phyloP scores from a whole-genome alignment of 176 grass and related monocot genomes.

The Oryza glaberrima region DNA sequence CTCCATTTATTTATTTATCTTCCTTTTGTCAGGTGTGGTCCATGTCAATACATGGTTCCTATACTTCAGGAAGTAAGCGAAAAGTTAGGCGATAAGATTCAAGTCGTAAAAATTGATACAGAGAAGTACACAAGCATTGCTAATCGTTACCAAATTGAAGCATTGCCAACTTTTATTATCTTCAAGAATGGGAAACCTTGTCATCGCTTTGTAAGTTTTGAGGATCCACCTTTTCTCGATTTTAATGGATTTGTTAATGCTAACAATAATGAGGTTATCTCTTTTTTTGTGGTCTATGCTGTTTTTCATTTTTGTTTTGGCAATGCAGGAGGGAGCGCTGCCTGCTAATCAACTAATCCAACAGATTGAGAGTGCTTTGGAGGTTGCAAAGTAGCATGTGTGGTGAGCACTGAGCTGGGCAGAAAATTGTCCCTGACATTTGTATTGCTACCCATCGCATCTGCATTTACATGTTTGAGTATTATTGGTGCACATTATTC shows the following conservation, averaged over 20 bases:
- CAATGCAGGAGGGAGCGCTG: conserved; percentile 83
- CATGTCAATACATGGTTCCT: conserved; percentile 98
- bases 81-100: conserved; percentile 82
- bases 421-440: not conserved
- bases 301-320: conserved; percentile 25
- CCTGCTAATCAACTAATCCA: conserved; percentile 78
- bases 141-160: conserved; percentile 73
- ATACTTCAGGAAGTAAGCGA: conserved; percentile 93
- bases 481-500: conserved; percentile 9
- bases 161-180: conserved; percentile 93
- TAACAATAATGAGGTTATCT: conserved; percentile 10
- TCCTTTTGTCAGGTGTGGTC: conserved; percentile 73
- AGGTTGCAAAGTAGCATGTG: conserved; percentile 38
- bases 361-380: conserved; percentile 78
- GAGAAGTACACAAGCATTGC: conserved; percentile 93
- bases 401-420: not conserved
- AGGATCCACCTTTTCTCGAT: not conserved
- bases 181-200: conserved; percentile 94
- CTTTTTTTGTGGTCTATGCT: not conserved
- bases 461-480: conserved; percentile 22
- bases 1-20: conserved; percentile 20
- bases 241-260: conserved; percentile 9
- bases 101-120: conserved; percentile 98
- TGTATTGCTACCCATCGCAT: conserved; percentile 5
- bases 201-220: conserved; percentile 81